Conservation (phyloP, 345 rosid genomes). For the Crucihimalaya himalaica region DNA sequence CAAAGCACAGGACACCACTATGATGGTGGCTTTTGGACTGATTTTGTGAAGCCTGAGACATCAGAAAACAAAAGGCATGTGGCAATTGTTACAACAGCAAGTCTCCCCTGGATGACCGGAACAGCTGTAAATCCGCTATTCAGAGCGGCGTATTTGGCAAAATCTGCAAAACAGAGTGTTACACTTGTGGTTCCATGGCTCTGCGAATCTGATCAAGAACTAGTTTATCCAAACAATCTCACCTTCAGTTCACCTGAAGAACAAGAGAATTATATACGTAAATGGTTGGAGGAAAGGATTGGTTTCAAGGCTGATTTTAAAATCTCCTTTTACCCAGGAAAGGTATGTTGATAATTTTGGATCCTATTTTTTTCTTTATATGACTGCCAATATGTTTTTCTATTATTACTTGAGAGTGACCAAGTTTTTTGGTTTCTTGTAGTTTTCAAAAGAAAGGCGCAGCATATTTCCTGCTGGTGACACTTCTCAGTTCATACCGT, state of each 20-base stretch:
- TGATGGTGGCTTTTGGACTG: constrained; percentile 92
- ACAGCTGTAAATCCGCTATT: constrained; percentile 97
- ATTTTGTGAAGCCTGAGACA: constrained; percentile 53
- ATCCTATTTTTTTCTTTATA: neutral
- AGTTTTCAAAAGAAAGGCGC: constrained; percentile 91
- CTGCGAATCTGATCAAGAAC: constrained; percentile 87
- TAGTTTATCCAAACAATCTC: constrained; percentile 84
- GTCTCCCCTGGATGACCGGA: constrained; percentile 99
- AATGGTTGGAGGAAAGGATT: constrained; percentile 91
- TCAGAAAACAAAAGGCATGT: constrained; percentile 78
- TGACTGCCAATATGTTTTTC: neutral
- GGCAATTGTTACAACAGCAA: constrained; percentile 94
- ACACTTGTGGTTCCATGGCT: constrained; percentile 99
- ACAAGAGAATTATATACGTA: constrained; percentile 89
- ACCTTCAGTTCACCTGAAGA: constrained; percentile 94
- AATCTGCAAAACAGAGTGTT: constrained; percentile 80
- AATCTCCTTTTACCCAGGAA: constrained; percentile 98
- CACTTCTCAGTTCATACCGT: constrained; percentile 83
- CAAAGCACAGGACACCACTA: constrained; percentile 93
- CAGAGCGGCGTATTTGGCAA: constrained; percentile 88
- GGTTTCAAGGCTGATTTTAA: constrained; percentile 89
- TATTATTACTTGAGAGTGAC: constrained; percentile 4
- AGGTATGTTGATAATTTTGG: constrained; percentile 53
- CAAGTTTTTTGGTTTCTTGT: constrained; percentile 25
- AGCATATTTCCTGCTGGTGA: constrained; percentile 98